Evolutionary conservation across 305 asterid species (phyloP), one percentile per base, ranked within the genome.

Genomic region (Euphrasia arctica): DNA sequence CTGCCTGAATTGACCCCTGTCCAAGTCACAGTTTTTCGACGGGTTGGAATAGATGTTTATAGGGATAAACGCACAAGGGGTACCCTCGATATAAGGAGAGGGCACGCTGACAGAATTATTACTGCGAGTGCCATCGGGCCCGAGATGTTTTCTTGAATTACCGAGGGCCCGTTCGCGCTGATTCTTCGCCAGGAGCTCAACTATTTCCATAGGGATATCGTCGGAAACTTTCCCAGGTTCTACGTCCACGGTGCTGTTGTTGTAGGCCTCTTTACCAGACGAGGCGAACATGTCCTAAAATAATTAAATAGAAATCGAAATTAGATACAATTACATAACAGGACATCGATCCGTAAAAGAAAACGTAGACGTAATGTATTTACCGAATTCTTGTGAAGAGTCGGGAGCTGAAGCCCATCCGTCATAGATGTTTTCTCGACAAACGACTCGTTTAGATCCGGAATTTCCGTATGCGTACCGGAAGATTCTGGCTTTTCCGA

Each of bases 141-240:
- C 52, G 39, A 70, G 54, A 60, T 58, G 67, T 47, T 49, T 58
- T 65, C 77, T 81, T 4, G 74, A 74, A 70, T 74, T 73, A 22
- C 68, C 83, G 54, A 70, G 75, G 27, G 74, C 78, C 63, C 86
- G 66, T 60, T 88, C 89, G 27, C 70, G 83, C 64, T 91, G 91
- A 65, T 86, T 79, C 76, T 70, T 75, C 32, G 95, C 96, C 80
- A 88, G 68, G 12, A 86, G 80, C 65, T 89, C 95, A 12, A 85
- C 96, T 58, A 91, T 82, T 60, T 86, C 98, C 98, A 86, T 86
- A 0, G 95, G 94, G 56, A 85, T 83, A 57, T 81, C 96, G 64
- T 91, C 95, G 2, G 85, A 69, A 28, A 75, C 66, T 54, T 39
- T 39, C 10, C 43, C 43, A 39, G 43, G 10, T 39, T 39, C 43